phyloP scores from a whole-genome alignment of 148 eudicot species.

The Fagopyrum homotropicum region DNA sequence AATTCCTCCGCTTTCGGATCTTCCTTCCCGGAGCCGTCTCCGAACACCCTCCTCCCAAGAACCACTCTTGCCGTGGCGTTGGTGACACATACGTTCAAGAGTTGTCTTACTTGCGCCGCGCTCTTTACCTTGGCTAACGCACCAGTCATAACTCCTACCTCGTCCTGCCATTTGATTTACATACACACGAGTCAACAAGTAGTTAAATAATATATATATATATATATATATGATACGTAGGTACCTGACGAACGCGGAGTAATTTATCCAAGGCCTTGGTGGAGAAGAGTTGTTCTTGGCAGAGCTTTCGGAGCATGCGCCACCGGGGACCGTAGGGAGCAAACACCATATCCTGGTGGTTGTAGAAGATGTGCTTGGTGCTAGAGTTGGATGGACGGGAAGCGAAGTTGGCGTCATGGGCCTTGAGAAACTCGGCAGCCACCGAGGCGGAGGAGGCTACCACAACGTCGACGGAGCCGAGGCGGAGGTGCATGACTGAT shows the following conservation, averaged over 20 bases:
- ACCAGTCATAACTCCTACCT: slow-evolving; percentile 46
- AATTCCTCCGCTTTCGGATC: slow-evolving; percentile 80
- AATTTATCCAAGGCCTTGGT: slow-evolving; percentile 81
- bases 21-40: slow-evolving; percentile 28
- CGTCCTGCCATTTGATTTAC: slow-evolving; percentile 36
- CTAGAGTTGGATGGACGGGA: slow-evolving; percentile 87
- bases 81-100: slow-evolving; percentile 76
- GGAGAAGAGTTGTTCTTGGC: slow-evolving; percentile 65
- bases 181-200: neutral
- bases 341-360: slow-evolving; percentile 78
- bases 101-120: slow-evolving; percentile 48
- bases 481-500: slow-evolving; percentile 61
- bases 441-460: slow-evolving; percentile 78
- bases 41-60: slow-evolving; percentile 64
- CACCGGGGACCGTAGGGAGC: slow-evolving; percentile 86
- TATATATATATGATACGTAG: too few species aligned
- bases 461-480: slow-evolving; percentile 74
- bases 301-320: slow-evolving; percentile 80
- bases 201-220: neutral
- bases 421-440: slow-evolving; percentile 66
- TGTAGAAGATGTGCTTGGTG: slow-evolving; percentile 75
- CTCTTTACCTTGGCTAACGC: slow-evolving; percentile 34
- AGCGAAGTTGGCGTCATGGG: slow-evolving; percentile 65
- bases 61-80: slow-evolving; percentile 68
- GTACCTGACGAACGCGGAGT: slow-evolving; percentile 62